A percentile compares a stretch with the other conserved stretches of the same genome.
Conservation (phyloP, 139 green algal genomes). For the Volvox reticuliferus region DNA sequence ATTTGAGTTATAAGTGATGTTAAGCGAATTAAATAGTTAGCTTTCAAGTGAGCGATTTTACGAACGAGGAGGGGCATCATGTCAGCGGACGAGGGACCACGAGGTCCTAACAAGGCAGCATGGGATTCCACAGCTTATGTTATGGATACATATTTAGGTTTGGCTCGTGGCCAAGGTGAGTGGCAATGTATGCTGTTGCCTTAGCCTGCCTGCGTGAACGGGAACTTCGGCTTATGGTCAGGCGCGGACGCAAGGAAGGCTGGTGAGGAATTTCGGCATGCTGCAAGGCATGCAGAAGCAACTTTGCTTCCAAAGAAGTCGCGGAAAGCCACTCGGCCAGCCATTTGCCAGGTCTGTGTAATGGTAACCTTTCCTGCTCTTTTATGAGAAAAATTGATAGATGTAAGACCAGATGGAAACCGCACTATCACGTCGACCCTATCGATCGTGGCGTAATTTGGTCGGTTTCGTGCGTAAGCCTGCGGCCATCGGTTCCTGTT, state of each 20-base stretch:
- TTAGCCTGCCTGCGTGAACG: not conserved
- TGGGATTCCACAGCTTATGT: constrained; percentile 5
- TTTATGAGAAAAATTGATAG: too few species aligned
- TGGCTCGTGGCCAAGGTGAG: not conserved
- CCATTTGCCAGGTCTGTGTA: not conserved
- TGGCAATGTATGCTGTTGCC: not conserved
- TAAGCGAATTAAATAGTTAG: too few species aligned
- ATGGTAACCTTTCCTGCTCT: too few species aligned
- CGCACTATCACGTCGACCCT: too few species aligned
- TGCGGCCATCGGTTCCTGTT: too few species aligned
- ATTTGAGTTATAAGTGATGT: too few species aligned
- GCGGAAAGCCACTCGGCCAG: not conserved
- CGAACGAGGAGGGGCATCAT: too few species aligned
- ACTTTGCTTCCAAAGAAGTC: not conserved
- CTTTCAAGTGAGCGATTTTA: too few species aligned
- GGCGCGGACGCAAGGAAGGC: not conserved
- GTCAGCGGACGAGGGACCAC: too few species aligned
- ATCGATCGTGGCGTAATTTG: too few species aligned
- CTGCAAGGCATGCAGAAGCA: not conserved
- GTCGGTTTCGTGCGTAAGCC: too few species aligned
- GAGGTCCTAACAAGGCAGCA: not conserved
- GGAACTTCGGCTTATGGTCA: not conserved
- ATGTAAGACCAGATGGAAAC: too few species aligned
- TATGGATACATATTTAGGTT: not conserved
- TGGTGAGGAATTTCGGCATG: not conserved